Conservation (phyloP, 805 yeast species). For the Yamadazyma laniorum region DNA sequence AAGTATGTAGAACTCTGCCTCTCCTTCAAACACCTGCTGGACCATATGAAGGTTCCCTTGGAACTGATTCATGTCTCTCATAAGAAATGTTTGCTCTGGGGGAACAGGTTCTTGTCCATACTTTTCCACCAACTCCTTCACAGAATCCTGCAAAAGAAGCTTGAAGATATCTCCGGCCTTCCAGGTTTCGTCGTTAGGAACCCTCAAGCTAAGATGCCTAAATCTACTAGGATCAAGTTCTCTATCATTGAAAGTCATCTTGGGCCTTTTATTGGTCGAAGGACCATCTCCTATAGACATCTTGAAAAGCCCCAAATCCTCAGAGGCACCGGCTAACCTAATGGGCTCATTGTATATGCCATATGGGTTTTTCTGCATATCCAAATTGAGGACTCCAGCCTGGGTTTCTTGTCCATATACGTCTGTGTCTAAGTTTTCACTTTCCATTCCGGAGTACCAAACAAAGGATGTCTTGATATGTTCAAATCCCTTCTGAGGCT, state of each 20-base stretch:
- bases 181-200: slow-evolving; percentile 77
- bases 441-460: slow-evolving; percentile 77
- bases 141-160: slow-evolving; percentile 66
- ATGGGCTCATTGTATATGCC: slow-evolving; percentile 38
- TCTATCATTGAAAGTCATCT: slow-evolving; percentile 18
- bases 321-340: slow-evolving; percentile 45
- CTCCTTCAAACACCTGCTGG: slow-evolving; percentile 74
- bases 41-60: slow-evolving; percentile 77
- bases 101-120: slow-evolving; percentile 33
- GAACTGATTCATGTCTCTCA: slow-evolving; percentile 58
- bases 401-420: slow-evolving; percentile 10
- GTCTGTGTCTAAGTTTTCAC: slow-evolving; percentile 27
- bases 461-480: slow-evolving; percentile 60
- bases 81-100: slow-evolving; percentile 48
- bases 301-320: slow-evolving; percentile 65
- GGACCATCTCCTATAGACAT: slow-evolving; percentile 60
- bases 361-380: slow-evolving; percentile 18
- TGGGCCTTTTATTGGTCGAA: slow-evolving; percentile 39
- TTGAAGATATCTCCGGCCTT: slow-evolving; percentile 72
- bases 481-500: slow-evolving; percentile 52
- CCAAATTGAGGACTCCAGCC: slow-evolving; percentile 11
- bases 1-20: slow-evolving; percentile 69
- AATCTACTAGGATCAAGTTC: slow-evolving; percentile 56
- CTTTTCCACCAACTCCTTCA: slow-evolving; percentile 43
- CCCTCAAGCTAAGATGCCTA: slow-evolving; percentile 64